Percentiles rank a stretch among this genome's conserved stretches.
Evolutionary conservation across 495 filamentous ascomycete genomes (phyloP).

Genomic region (Bacidia rubella): DNA sequence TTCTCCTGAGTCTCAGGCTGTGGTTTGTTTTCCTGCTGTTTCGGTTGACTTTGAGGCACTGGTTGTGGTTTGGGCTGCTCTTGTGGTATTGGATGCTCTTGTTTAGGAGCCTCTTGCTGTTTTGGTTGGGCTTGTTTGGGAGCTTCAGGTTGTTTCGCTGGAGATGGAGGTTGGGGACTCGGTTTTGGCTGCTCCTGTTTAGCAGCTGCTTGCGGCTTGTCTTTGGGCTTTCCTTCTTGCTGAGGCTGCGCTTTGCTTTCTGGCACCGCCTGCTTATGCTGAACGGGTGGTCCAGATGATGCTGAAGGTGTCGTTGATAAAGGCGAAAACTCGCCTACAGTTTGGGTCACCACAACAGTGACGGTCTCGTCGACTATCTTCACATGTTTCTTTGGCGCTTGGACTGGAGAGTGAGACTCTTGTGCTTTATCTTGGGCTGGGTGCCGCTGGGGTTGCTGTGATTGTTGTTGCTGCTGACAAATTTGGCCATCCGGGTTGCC

Average conservation of each 20-base stretch:
- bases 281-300: background rate
- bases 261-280: slow-evolving; percentile 1
- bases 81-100: background rate
- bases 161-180: slow-evolving; percentile 7
- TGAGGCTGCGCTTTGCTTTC: background rate
- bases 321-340: background rate
- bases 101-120: slow-evolving; percentile 1
- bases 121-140: background rate
- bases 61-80: background rate
- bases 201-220: background rate
- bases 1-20: slow-evolving; percentile 11
- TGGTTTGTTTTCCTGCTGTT: background rate
- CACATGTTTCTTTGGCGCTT: background rate
- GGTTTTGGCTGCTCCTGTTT: slow-evolving; percentile 5
- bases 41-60: background rate
- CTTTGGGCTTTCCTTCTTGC: background rate
- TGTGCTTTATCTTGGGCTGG: background rate
- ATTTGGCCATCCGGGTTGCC: background rate
- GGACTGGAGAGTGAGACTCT: background rate
- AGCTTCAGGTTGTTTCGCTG: background rate
- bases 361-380: background rate
- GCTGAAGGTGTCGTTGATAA: background rate
- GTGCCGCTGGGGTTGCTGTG: background rate
- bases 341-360: background rate
- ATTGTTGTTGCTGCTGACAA: background rate